Base-by-base conservation (phyloP, 2,329 filamentous ascomycete genomes). In the Hypoxylon sp. region DNA sequence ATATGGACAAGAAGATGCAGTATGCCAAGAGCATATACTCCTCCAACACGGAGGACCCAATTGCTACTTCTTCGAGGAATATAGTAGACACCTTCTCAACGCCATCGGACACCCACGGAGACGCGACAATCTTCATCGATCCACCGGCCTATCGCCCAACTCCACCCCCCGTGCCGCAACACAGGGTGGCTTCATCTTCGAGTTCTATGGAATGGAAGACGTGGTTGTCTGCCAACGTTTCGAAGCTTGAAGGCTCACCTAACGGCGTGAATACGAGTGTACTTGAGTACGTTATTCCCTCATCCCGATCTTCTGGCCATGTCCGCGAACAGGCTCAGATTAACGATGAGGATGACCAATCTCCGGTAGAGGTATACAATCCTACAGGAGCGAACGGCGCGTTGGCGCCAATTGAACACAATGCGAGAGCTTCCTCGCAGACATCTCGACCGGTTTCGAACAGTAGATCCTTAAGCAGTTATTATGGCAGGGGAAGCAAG, bases 1-100 rank as follows among this genome's bases (percentile, higher is more conserved):
- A 81, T n/a, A 71, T 70, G 15, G 77, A 80, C 37, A 65, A 74
- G 17, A 77, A 75, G 8, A 68, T 76, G 37, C 70, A 74, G 0
- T 83, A 83, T 50, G 76, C 80, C 0, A 82, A 84, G 62, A 86
- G 84, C 49, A 72, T 84, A 3, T 86, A 86, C 65, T 86, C 84
- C 17, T 72, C 72, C 66, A 57, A 76, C 68, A 64, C 68, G 17
- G 61, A 73, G 59, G 69, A 72, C 6, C 50, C 55, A 6, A 46
- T 34, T 17, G 56, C 30, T 10, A 59, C 48, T 15, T 64, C 41
- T 22, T 44, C 49, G 11, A 60, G 57, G 10, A 68, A 63, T 11
- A 34, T 41, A 1, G 50, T 56, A 22, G 68, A 69, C 0, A 59
- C 68, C 10, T 65, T 68, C 24, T 64, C 65, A 13, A 67, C 37